Conservation (phyloP, 2,329 filamentous ascomycete genomes). For the Epicoccum nigrum region DNA sequence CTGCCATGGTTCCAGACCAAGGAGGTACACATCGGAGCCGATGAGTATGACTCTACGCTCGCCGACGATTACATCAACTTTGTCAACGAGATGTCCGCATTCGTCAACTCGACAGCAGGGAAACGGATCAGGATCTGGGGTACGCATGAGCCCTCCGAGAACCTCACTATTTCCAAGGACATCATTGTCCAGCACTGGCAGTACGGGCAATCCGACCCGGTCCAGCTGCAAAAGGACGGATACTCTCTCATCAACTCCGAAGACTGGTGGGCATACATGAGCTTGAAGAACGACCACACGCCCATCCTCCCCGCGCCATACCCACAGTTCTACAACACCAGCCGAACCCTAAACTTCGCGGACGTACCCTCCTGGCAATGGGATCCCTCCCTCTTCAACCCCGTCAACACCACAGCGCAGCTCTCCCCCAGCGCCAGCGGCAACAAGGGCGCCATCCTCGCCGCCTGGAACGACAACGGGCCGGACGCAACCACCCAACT, state of each 20-base stretch:
- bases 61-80: constrained; percentile 48
- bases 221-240: constrained; percentile 46
- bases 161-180: constrained; percentile 48
- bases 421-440: constrained; percentile 37
- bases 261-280: constrained; percentile 62
- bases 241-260: constrained; percentile 56
- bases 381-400: constrained; percentile 55
- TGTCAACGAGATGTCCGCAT: constrained; percentile 45
- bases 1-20: constrained; percentile 49
- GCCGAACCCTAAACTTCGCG: constrained; percentile 55
- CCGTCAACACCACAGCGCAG: constrained; percentile 51
- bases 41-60: constrained; percentile 45
- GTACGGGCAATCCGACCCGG: constrained; percentile 56
- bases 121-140: constrained; percentile 49
- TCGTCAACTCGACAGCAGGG: constrained; percentile 38
- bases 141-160: constrained; percentile 52
- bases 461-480: constrained; percentile 59
- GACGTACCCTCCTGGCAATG: constrained; percentile 52
- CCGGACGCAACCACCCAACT: constrained; percentile 57
- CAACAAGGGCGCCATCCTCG: constrained; percentile 46
- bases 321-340: constrained; percentile 55
- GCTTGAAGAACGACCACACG: constrained; percentile 59
- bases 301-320: constrained; percentile 56
- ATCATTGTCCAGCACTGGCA: constrained; percentile 58
- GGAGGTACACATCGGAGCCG: constrained; percentile 48